Conservation (phyloP, 768 basidiomycete species). For the Hygrophoropsis aurantiaca region DNA sequence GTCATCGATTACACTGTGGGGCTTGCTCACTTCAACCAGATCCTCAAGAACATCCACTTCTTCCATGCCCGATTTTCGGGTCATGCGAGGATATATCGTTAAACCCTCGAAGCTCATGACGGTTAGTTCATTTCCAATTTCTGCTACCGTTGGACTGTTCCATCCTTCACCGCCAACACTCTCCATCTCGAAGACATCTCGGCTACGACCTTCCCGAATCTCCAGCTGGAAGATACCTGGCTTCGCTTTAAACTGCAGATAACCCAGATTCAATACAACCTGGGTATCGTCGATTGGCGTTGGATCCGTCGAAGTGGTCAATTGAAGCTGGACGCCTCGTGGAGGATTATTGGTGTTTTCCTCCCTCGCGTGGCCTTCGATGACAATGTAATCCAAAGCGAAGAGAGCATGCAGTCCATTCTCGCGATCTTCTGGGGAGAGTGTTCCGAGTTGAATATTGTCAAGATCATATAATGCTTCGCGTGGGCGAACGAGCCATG, state of each 20-base stretch:
- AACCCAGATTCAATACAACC: constrained; percentile 93
- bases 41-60: constrained; percentile 73
- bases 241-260: constrained; percentile 91
- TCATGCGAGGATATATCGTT: constrained; percentile 82
- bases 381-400: constrained; percentile 85
- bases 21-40: constrained; percentile 24
- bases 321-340: constrained; percentile 88
- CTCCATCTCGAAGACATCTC: constrained; percentile 77
- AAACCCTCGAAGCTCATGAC: constrained; percentile 89
- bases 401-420: constrained; percentile 74
- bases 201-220: constrained; percentile 79
- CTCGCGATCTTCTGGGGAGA: constrained; percentile 52
- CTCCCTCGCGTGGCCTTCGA: constrained; percentile 95
- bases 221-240: constrained; percentile 86
- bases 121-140: constrained; percentile 72
- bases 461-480: constrained; percentile 92
- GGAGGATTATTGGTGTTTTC: constrained; percentile 62
- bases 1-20: constrained; percentile 44
- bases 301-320: constrained; percentile 45
- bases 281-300: constrained; percentile 77
- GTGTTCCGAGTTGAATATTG: constrained; percentile 81
- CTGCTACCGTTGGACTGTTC: constrained; percentile 71
- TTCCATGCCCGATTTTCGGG: constrained; percentile 75
- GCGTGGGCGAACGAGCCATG: constrained; percentile 92
- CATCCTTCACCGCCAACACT: constrained; percentile 90